Conservation (phyloP, 2,329 filamentous ascomycete species). For the Colletotrichum musae region DNA sequence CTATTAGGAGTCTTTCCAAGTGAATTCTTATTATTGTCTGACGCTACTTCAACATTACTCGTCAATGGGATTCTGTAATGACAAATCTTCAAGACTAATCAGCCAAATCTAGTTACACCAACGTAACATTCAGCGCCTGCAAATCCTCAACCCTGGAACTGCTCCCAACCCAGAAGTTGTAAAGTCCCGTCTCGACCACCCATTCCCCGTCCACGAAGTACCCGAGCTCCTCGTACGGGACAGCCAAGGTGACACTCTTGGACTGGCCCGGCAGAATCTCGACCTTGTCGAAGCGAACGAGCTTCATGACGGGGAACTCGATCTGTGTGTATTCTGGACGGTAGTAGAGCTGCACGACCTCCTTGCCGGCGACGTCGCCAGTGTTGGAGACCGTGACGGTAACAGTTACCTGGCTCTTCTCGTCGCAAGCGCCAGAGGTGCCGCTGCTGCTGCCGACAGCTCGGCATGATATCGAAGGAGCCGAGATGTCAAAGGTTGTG, state of each 20-base stretch:
- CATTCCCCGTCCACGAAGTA: slow-evolving; percentile 48
- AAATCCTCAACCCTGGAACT: slow-evolving; percentile 45
- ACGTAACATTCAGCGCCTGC: slow-evolving; percentile 13
- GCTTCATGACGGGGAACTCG: slow-evolving; percentile 58
- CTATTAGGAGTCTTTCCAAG: too few relatives aligned
- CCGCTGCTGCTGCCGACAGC: background rate
- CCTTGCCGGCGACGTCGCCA: slow-evolving; percentile 53
- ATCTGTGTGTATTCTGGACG: slow-evolving; percentile 57
- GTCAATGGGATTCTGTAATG: too few relatives aligned
- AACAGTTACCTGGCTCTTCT: slow-evolving; percentile 55
- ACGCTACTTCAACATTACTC: too few relatives aligned
- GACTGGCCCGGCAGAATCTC: slow-evolving; percentile 56
- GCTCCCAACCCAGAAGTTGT: slow-evolving; percentile 50
- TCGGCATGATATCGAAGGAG: background rate
- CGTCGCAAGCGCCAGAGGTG: slow-evolving; percentile 49
- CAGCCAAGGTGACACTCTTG: slow-evolving; percentile 52
- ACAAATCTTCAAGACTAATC: background rate
- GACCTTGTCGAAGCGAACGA: slow-evolving; percentile 65
- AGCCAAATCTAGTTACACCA: background rate
- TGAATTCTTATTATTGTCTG: too few relatives aligned
- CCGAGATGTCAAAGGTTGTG: slow-evolving; percentile 71
- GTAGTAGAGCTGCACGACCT: slow-evolving; percentile 56
- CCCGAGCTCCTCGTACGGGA: slow-evolving; percentile 47
- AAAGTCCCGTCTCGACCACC: slow-evolving; percentile 45
- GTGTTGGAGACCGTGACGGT: slow-evolving; percentile 62